Base-by-base conservation (phyloP, 495 filamentous ascomycete species). In the Penicillium parvum region DNA sequence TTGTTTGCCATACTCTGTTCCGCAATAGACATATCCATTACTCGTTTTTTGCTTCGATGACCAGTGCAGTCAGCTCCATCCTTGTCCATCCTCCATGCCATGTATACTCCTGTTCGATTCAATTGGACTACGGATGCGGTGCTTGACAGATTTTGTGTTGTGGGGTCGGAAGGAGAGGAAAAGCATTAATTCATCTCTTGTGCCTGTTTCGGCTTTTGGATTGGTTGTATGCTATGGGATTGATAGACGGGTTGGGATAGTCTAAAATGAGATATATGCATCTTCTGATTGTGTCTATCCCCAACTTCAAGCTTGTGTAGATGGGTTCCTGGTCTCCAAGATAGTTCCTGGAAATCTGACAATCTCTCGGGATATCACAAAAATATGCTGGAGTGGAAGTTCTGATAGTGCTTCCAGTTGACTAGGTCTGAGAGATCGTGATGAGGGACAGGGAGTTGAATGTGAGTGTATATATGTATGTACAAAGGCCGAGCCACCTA, bases 1-100 rank as follows among this genome's bases (percentile, higher is more conserved):
- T 51, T 25, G 29, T 45, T 34, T n/a, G n/a, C n/a, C n/a, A n/a
- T n/a, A n/a, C n/a, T 40, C 26, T 26, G 28, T 40, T 23, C 45
- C 32, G 51, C 49, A 43, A 58, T 56, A 55, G 48, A 54, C 54
- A 53, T 56, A 48, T 54, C 36, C 55, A 53, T 49, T 45, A 37
- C 22, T 25, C 33, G 16, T 42, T 57, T 37, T 37, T 36, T 32
- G 32, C 48, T 40, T 28, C 45, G 45, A 57, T 58, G 45, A 47
- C 50, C 11, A 30, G 44, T 53, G 37, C 44, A 29, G 15, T 39
- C 27, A 29, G 34, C 32, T 43, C 34, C 21, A 40, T 51, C 35
- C 32, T 30, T 42, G 37, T 19, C n/a, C 15, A 21, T 16, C 19
- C 22, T 15, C 39, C 39, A 27, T 41, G n/a, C 27, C 37, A 19